Base-by-base conservation (phyloP, 2,329 filamentous ascomycete genomes). In the Penicillium aurantiogriseum region DNA sequence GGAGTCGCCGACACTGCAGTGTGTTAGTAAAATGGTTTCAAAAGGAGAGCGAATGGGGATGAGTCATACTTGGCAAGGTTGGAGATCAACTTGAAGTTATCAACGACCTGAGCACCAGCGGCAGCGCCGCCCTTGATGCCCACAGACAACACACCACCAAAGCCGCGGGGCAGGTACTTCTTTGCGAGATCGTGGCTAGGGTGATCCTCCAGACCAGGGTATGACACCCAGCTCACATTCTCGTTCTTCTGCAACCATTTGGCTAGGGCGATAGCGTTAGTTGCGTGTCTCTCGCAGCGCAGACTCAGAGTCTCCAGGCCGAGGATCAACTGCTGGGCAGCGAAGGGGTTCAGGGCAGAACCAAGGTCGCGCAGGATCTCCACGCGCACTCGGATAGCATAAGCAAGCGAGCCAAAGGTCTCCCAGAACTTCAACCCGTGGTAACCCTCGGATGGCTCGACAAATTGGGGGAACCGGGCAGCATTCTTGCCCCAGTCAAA, bases 361-460 rank as follows among this genome's bases (percentile, higher is more conserved):
- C 93, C 93, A 1, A 97, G 77, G 71, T 99, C 93, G 59, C 94
- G 89, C 59, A 95, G 83, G 66, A 94, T 88, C 81, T 97, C 94
- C 39, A 97, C 91, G 48, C 93, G 88, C 31, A 91, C 86, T 51
- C 91, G 87, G 70, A 96, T 89, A 68, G 90, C 89, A 75, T 91
- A 97, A 29, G 90, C 85, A 89, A 92, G 84, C 54, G 86, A 75
- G 36, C 92, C 92, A 66, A 97, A 96, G 0, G 92, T 92, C 67
- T 97, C 92, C 84, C 87, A 95, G 83, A 97, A 97, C 74, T 91
- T 93, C 64, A 96, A 84, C 31, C 92, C 92, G 77, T 96, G 92
- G 80, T 96, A 96, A 52, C 92, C 92, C 56, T 90, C 88, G 0
- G 89, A 87, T 31, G 68, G 93, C 77, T 97, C 90, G 65, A 90